Evolutionary conservation across 2,329 filamentous ascomycete genomes (phyloP), one percentile per base, ranked within the genome.

Genomic region (Epichloe amarillans): DNA sequence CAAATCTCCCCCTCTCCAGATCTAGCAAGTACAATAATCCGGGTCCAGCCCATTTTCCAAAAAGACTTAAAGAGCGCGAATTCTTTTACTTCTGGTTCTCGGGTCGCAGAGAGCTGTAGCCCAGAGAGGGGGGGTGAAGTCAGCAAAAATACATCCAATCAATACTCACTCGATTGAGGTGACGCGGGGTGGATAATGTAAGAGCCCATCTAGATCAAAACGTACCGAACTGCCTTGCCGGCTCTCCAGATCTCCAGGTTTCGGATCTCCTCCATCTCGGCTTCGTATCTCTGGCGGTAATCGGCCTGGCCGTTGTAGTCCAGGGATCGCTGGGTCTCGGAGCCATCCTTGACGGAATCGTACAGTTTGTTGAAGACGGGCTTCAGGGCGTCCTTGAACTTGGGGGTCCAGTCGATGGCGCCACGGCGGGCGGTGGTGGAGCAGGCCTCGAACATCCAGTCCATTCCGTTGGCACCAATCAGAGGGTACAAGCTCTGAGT

Each of bases 381-480:
- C 86, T 97, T 97, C 68, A 98, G 82, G 68, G 86, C 89, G 62
- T 91, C 86, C 86, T 96, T 96, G 88, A 98, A 98, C 69, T 80
- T 80, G 72, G 84, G 84, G 69, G 85, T 91, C 93, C 93, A 98
- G 82, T 98, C 93, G 69, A 98, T 95, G 74, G 93, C 93, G 73
- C 93, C 93, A 69, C 93, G 90, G 67, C 93, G 88, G 67, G 93
- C 93, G 53, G 93, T 98, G 69, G 93, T 98, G 57, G 91, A 97
- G 86, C 93, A 98, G 61, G 93, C 93, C 70, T 91, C 90, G 79
- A 94, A 98, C 93, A 98, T 98, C 89, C 94, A 98, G 80, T 98
- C 93, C 93, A 98, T 97, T 67, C 93, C 93, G 75, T 97, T 86
- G 74, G 81, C 82, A 67, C 91, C 93, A 66, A 98, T 98, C 67